Evolutionary conservation across 2,329 filamentous ascomycete species (phyloP), one percentile per base, ranked within the genome.

Genomic region (Pseudomassariella vexata): DNA sequence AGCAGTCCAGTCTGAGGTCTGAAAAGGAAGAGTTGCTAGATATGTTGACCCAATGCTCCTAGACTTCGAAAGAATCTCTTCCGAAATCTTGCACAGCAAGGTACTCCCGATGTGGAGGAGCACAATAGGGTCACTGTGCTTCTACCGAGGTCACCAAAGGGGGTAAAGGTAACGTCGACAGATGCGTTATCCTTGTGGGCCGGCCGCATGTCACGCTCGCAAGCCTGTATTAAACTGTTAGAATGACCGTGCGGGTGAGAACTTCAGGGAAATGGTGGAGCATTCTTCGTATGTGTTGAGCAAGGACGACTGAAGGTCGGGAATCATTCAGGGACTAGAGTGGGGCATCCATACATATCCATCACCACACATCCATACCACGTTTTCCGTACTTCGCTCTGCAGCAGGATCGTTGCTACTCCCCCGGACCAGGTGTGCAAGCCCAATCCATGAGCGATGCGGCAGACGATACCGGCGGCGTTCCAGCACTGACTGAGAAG

Each of bases 331-430:
- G n/a, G n/a, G n/a, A n/a, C n/a, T n/a, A n/a, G n/a, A n/a, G n/a
- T n/a, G n/a, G n/a, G n/a, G n/a, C n/a, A n/a, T n/a, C n/a, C 28
- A 5, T 30, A 30, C 28, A 30, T 30, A 21, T 30, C 28, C 5
- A 23, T 19, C 10, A 22, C 24, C 8, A 30, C 28, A 15, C 28
- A 30, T 5, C 28, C 19, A n/a, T 30, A 21, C 28, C 28, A 30
- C 18, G 19, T 22, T 17, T 21, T 19, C 17, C 28, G 18, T 11
- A 30, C 24, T 9, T 30, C 28, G 5, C 15, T 30, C 12, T 30
- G 19, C 4, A 30, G 28, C 19, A 16, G 28, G 16, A 19, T 22
- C 19, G 11, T 19, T 5, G 14, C 28, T 15, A 19, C n/a, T 9
- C 19, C 14, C 7, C 19, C 19, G 9, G 18, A 16, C 9, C 16